Evolutionary conservation across 2,329 filamentous ascomycete genomes (phyloP).

Genomic region (Fusarium verrucosum): DNA sequence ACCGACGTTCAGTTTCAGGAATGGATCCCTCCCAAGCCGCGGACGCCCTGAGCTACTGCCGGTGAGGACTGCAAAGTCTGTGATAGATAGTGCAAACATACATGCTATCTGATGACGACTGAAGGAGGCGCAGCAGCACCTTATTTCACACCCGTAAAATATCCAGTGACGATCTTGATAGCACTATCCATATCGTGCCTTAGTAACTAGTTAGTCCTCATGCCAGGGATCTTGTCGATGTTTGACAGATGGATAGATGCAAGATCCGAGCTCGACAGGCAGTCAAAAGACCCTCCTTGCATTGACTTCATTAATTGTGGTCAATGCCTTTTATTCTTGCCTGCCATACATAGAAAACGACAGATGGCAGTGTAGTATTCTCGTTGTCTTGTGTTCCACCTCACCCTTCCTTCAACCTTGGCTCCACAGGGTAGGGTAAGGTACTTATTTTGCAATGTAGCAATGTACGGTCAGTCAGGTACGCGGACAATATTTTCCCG

Average conservation of each 20-base stretch:
- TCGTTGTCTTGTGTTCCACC: not conserved
- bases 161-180: constrained; percentile 36
- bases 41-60: constrained; percentile 10
- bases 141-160: constrained; percentile 21
- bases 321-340: not conserved
- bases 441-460: not conserved
- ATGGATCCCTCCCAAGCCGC: not conserved
- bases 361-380: not conserved
- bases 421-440: not conserved
- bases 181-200: no score
- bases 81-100: not conserved
- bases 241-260: constrained; percentile 31
- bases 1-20: constrained; percentile 37
- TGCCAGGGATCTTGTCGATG: constrained; percentile 20
- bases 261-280: constrained; percentile 13
- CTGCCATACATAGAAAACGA: not conserved
- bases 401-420: not conserved
- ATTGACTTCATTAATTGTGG: not conserved
- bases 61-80: not conserved
- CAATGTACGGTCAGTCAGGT: not conserved
- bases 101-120: constrained; percentile 32
- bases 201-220: constrained; percentile 2
- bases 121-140: constrained; percentile 33
- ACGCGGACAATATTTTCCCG: constrained; percentile 2
- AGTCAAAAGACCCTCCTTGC: constrained; percentile 27